phyloP scores from a whole-genome alignment of 1,284 basidiomycete genomes.

The Neonothopanus nambi region DNA sequence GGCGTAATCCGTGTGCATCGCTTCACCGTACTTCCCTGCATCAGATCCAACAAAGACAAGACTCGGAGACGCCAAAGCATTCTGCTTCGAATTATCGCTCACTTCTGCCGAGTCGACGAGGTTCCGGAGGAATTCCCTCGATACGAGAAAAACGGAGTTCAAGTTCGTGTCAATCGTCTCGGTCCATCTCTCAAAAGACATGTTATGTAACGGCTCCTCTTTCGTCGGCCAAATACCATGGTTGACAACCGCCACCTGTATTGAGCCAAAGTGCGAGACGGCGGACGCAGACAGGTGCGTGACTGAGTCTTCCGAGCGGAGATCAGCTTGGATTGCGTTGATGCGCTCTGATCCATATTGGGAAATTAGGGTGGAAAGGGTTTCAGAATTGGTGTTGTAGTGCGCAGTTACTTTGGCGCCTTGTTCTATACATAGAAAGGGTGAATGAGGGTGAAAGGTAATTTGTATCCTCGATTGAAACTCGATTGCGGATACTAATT shows the following conservation, averaged over 20 bases:
- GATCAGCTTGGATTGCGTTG: constrained; percentile 25
- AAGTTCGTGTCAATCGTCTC: constrained; percentile 31
- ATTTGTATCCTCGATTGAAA: not conserved
- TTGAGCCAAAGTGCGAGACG: not conserved
- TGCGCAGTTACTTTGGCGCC: constrained; percentile 73
- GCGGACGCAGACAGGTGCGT: not conserved
- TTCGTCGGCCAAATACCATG: constrained; percentile 2
- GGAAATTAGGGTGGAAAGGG: constrained; percentile 46
- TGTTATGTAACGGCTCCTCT: not conserved
- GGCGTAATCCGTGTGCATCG: constrained; percentile 64
- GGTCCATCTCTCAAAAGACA: not conserved
- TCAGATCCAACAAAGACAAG: constrained; percentile 71
- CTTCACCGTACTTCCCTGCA: constrained; percentile 74
- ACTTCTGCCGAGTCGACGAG: constrained; percentile 37
- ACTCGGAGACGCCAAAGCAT: constrained; percentile 24
- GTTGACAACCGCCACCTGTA: not conserved
- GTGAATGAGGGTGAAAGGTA: too few relatives aligned
- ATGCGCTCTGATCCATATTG: constrained; percentile 36
- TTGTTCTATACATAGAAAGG: constrained; percentile 43
- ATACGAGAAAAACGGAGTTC: constrained; percentile 32
- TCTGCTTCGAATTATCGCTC: constrained; percentile 47
- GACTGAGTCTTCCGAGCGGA: not conserved
- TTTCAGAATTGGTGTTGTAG: constrained; percentile 58
- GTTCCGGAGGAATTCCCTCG: constrained; percentile 54
- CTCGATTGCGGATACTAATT: not conserved